Base-by-base conservation (phyloP, 371 early-diverging fungal species). In the Phascolomyces articulosus region DNA sequence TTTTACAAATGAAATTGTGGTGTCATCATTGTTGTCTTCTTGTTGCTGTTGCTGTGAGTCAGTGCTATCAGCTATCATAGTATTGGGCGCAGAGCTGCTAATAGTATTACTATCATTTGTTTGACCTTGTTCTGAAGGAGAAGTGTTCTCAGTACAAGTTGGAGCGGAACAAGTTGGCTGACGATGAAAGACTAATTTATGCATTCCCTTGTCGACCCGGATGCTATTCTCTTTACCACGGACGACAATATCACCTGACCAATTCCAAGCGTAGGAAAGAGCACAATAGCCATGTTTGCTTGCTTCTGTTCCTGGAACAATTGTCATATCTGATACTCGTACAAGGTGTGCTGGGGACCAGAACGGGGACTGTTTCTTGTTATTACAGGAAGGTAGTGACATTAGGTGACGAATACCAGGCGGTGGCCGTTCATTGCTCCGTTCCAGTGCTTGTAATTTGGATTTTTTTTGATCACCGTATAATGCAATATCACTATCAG, bases 401-500 rank as follows among this genome's bases (percentile, higher is more conserved):
- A 51, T 51, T 7, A 51, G 51, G n/a, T 51, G 51, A 23, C 51
- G 51, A n/a, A 51, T 51, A 13, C 51, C 51, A 4, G 51, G 51
- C 23, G 51, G 51, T n/a, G 51, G 51, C 23, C 51, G 51, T n/a
- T 51, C 51, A 23, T 24, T 51, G 51, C 51, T 51, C 26, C 23
- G 21, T 51, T 51, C 51, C 51, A 51, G 23, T 51, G 51, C 51
- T 51, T 51, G 51, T 24, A 51, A n/a, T 15, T 24, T 51, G 3
- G 51, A 24, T 23, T 21, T 51, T 24, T 24, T 20, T 11, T 23
- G 51, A 23, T 51, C 26, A 23, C 51, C 51, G 24, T 51, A 51
- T 24, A 51, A 24, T 24, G 51, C 51, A 24, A 51, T 24, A 15
- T 51, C 51, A 24, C 51, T 23, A 51, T 51, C 51, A 3, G 51